These are phyloP conservation scores for Pseudohyphozyma bogoriensis DNA, from an alignment of 768 basidiomycete genomes.

Conservation along the genomic window DNA sequence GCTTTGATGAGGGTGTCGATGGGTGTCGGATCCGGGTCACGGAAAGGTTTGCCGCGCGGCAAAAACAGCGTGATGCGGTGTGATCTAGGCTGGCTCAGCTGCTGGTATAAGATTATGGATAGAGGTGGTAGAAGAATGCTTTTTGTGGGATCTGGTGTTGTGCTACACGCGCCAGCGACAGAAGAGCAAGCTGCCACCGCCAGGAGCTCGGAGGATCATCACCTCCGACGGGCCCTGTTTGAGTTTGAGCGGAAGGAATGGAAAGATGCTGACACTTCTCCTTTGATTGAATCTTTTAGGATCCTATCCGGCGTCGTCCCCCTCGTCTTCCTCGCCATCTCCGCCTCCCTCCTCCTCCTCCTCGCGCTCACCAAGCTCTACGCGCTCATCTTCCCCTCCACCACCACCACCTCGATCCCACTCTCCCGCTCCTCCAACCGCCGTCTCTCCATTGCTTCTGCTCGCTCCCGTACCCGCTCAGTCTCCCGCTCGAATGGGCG, in stretches of 20 bases:
- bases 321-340: conserved; percentile 14
- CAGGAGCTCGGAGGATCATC: background rate
- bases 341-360: conserved; percentile 7
- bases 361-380: background rate
- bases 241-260: too few relatives aligned
- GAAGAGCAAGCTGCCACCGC: too few relatives aligned
- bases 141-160: too few relatives aligned
- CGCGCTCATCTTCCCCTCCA: background rate
- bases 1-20: background rate
- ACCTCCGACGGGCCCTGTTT: too few relatives aligned
- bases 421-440: background rate
- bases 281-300: too few relatives aligned
- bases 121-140: too few relatives aligned
- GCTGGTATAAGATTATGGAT: too few relatives aligned
- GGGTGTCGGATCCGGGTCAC: background rate
- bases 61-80: too few relatives aligned
- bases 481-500: too few relatives aligned
- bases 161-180: background rate
- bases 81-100: background rate
- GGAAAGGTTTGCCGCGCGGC: background rate
- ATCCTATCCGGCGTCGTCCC: conserved; percentile 14
- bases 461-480: too few relatives aligned
- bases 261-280: too few relatives aligned
- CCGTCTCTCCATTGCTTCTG: background rate
- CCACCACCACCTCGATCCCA: background rate